Evolutionary conservation across 345 rosid genomes (phyloP).

Genomic region (Lepidium didymum): DNA sequence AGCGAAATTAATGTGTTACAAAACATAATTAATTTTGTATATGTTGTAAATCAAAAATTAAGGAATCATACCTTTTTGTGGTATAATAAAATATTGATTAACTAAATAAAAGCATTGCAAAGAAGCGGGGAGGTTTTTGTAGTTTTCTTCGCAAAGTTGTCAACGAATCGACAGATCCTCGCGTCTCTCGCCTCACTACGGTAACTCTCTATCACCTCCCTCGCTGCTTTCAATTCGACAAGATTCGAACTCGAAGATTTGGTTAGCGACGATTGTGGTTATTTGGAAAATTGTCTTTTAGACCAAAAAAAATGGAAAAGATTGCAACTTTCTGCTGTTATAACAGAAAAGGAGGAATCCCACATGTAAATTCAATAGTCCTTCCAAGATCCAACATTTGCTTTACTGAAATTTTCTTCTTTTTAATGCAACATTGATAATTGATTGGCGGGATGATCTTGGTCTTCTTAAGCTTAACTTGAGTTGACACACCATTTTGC

Average conservation of each 20-base stretch:
- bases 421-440: background rate
- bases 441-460: background rate
- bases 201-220: background rate
- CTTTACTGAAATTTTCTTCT: background rate
- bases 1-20: too few relatives aligned
- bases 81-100: background rate
- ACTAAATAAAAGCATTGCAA: background rate
- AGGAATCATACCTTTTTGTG: too few relatives aligned
- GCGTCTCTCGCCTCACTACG: background rate
- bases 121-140: background rate
- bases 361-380: background rate
- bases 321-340: background rate
- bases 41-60: too few relatives aligned
- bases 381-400: background rate
- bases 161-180: constrained; percentile 13
- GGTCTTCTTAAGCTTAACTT: background rate
- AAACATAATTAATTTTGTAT: too few relatives aligned
- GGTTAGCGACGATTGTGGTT: background rate
- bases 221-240: background rate
- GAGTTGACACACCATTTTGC: background rate
- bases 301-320: background rate
- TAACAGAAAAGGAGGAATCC: background rate
- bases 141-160: background rate
- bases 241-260: background rate
- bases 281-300: background rate